These are phyloP conservation scores for Aspergillus steynii DNA, from an alignment of 495 filamentous ascomycete species.

Conservation along the genomic window DNA sequence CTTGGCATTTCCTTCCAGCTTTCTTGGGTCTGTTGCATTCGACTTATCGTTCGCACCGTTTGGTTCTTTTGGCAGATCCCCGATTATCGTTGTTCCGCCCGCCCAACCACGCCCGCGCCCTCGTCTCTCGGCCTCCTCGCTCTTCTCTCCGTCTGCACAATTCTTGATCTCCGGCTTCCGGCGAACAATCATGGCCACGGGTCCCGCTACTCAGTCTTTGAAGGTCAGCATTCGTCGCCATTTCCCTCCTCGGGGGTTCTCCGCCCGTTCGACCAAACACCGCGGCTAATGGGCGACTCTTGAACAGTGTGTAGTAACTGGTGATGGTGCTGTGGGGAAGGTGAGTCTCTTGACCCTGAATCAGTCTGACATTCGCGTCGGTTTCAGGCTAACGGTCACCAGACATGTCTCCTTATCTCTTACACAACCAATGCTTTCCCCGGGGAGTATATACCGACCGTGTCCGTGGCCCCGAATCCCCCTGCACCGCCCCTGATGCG, in stretches of 20 bases:
- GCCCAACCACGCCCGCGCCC: too few species aligned
- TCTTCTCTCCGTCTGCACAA: constrained; percentile 6
- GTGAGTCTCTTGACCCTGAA: constrained; percentile 44
- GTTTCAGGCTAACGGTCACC: not conserved
- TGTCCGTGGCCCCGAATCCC: constrained; percentile 62
- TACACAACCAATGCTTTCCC: constrained; percentile 99
- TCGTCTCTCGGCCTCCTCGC: not conserved
- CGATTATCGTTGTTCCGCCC: not conserved
- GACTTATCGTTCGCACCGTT: not conserved
- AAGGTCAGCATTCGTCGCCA: constrained; percentile 54
- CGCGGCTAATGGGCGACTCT: constrained; percentile 28
- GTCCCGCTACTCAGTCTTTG: constrained; percentile 70
- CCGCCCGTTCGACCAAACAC: constrained; percentile 15
- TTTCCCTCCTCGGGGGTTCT: constrained; percentile 5
- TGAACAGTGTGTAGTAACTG: constrained; percentile 90
- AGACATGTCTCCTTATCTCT: constrained; percentile 99
- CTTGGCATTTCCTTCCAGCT: not conserved
- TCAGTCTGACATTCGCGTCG: not conserved
- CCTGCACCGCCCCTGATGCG: constrained; percentile 12
- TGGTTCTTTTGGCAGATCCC: not conserved
- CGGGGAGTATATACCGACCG: constrained; percentile 98
- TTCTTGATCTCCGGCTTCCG: constrained; percentile 10
- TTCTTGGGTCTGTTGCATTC: not conserved
- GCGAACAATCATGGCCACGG: constrained; percentile 54
- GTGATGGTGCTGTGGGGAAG: constrained; percentile 98